Evolutionary conservation across 2,329 filamentous ascomycete species (phyloP), one percentile per base, ranked within the genome.

Genomic region (Sordariomycetes sp.): DNA sequence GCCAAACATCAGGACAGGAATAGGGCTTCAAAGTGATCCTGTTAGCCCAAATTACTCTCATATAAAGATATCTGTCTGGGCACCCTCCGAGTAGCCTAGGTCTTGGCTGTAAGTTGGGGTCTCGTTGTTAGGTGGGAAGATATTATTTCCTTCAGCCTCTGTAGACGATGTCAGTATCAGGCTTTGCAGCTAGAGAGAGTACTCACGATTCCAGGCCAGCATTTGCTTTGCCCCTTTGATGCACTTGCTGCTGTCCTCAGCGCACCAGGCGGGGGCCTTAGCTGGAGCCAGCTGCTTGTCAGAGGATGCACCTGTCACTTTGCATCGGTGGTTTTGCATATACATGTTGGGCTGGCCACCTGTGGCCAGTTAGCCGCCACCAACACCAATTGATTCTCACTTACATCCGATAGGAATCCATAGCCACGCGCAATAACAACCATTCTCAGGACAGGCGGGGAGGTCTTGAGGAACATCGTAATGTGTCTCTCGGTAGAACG

Each of bases 271-370:
- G 1, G 64, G 58, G 2, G 50, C 38, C 35, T 61, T 46, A 3
- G 63, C 58, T 8, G 48, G 35, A 9, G 57, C 61, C 15, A 68
- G 40, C 4, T 43, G 47, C 14, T 48, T 53, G 8, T 51, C 57
- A 1, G 58, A 60, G 5, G 49, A 55, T 2, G 57, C 55, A 18
- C 51, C 51, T 2, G 59, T 64, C 32, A 68, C 62, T 14, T 60
- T 61, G 50, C 64, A 70, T 34, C 56, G 60, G 46, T 57, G 63
- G 33, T 60, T 62, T 34, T 61, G 54, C 66, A 69, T 68, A 40
- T 69, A 48, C 39, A 50, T 48, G 39, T 52, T 50, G 16, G 46
- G 44, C 15, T 42, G 18, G 10, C 45, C 44, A 27, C 44, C 35
- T 41, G 9, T 26, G 12, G n/a, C n/a, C n/a, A 14, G 8, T 25